Percentiles rank a stretch among this genome's conserved stretches.
These are phyloP conservation scores for Hymenoscyphus salicellus DNA, from an alignment of 2,329 filamentous ascomycete genomes.

Conservation along the genomic window DNA sequence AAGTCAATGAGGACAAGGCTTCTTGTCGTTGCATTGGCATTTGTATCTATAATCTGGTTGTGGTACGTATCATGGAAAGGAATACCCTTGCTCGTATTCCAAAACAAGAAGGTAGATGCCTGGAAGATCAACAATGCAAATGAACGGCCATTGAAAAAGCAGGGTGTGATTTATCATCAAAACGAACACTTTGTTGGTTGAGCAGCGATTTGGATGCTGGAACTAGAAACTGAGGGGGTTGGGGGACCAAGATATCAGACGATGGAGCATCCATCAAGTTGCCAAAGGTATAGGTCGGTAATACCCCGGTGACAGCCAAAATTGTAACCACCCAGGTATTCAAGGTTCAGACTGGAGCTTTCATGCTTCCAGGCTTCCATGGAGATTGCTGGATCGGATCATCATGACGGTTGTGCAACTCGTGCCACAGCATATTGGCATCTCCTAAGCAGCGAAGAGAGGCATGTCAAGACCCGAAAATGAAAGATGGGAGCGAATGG, in stretches of 20 bases:
- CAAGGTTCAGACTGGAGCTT: background rate
- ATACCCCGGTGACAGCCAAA: background rate
- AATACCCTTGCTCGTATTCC: background rate
- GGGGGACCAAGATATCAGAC: background rate
- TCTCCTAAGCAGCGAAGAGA: background rate
- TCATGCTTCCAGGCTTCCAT: background rate
- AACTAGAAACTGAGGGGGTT: background rate
- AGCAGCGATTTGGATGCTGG: background rate
- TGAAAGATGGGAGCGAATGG: background rate
- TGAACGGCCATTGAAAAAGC: background rate
- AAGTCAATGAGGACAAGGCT: background rate
- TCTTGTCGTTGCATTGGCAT: background rate
- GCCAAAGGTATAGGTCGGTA: background rate
- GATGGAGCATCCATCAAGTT: background rate
- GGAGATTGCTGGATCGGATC: background rate
- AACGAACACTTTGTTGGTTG: background rate
- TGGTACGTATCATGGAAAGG: background rate
- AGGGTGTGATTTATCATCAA: background rate
- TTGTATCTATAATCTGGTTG: background rate
- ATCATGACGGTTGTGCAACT: background rate
- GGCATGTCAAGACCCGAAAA: background rate
- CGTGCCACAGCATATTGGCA: background rate
- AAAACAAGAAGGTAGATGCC: slow-evolving; percentile 1
- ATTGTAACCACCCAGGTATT: background rate
- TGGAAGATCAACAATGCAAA: background rate